Conservation (phyloP, 345 rosid species). For the Eucalyptus marginata region DNA sequence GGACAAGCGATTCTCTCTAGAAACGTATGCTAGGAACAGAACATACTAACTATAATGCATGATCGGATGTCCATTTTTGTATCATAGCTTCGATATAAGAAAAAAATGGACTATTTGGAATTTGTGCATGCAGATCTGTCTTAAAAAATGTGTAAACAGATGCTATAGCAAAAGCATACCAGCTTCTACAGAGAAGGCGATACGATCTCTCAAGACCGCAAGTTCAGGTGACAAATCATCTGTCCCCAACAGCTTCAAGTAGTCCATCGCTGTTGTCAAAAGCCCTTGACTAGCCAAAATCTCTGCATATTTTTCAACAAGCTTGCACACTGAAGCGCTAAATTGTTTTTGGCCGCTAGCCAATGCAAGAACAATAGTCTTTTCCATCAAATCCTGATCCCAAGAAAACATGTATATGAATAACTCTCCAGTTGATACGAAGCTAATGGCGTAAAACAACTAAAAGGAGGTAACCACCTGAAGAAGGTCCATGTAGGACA, state of each 20-base stretch:
- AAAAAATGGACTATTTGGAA: neutral
- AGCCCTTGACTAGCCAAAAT: slow-evolving; percentile 97
- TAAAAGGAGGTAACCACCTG: slow-evolving; percentile 48
- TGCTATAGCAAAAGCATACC: slow-evolving; percentile 26
- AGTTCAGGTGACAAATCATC: slow-evolving; percentile 90
- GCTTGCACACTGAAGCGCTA: slow-evolving; percentile 85
- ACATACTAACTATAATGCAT: neutral
- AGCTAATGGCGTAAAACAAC: neutral
- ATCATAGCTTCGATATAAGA: neutral
- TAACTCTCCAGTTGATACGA: neutral
- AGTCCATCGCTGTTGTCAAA: slow-evolving; percentile 76
- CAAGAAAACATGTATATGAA: neutral
- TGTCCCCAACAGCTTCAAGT: slow-evolving; percentile 81
- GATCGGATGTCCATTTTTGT: neutral
- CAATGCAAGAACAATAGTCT: slow-evolving; percentile 92
- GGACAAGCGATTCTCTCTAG: neutral
- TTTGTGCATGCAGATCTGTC: neutral
- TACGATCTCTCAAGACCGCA: slow-evolving; percentile 68
- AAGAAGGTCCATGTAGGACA: slow-evolving; percentile 80
- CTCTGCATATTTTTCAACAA: slow-evolving; percentile 96
- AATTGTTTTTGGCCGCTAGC: slow-evolving; percentile 90
- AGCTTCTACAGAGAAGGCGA: slow-evolving; percentile 58
- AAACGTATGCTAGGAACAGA: neutral
- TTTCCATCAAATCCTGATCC: slow-evolving; percentile 94
- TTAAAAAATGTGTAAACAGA: neutral